Conservation (phyloP, 1,139 yeast species). For the Debaryomycetaceae sp. region DNA sequence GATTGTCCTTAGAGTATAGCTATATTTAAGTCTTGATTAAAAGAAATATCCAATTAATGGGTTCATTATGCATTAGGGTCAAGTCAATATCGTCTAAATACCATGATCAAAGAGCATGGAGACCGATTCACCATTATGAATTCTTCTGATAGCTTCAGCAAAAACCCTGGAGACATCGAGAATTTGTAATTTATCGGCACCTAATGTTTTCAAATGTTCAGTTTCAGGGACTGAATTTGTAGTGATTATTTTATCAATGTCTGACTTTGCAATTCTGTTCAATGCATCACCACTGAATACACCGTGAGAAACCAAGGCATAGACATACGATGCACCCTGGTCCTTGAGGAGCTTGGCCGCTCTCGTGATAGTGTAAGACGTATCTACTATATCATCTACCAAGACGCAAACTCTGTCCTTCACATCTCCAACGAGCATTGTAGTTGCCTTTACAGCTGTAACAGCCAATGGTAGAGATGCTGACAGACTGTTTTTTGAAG, state of each 20-base stretch:
- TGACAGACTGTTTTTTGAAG: constrained; percentile 19
- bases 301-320: constrained; percentile 91
- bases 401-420: constrained; percentile 78
- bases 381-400: constrained; percentile 91
- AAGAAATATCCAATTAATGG: no score
- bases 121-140: constrained; percentile 95
- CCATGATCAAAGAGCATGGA: constrained; percentile 91
- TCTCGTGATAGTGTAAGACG: constrained; percentile 86
- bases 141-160: constrained; percentile 93
- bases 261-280: constrained; percentile 61
- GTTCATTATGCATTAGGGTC: constrained; percentile 12
- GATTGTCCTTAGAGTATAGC: no score
- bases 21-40: no score
- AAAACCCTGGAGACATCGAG: constrained; percentile 84
- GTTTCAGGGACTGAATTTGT: constrained; percentile 94
- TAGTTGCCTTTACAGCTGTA: constrained; percentile 51
- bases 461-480: constrained; percentile 7
- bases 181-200: constrained; percentile 62
- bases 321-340: constrained; percentile 85
- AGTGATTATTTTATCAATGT: constrained; percentile 80
- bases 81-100: constrained; percentile 29
- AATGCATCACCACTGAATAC: constrained; percentile 90
- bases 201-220: constrained; percentile 52
- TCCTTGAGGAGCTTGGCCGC: constrained; percentile 90
- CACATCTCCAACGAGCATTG: constrained; percentile 94